Base-by-base conservation (phyloP, 169 alveolate species). In the Eimeria mitis region DNA sequence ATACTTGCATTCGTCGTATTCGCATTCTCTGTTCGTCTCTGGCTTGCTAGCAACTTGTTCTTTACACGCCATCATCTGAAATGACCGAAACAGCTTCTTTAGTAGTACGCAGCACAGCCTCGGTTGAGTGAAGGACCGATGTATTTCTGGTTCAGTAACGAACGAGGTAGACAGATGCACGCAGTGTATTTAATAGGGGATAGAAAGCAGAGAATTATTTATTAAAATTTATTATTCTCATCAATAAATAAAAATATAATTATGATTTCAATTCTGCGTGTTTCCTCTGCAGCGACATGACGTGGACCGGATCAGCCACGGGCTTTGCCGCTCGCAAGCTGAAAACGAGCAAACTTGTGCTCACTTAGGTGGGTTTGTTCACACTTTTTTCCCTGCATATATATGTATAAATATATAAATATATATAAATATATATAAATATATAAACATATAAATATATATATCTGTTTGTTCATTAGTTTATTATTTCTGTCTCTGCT, bases 291-390 rank as follows among this genome's bases (percentile, higher is more conserved):
- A 85, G 91, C 78, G 63, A 85, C 47, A 85, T 85, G 28, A n/a
- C 78, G 2, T 85, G 91, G 91, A 85, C 79, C 0, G 91, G 91
- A 23, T 85, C 91, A 37, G 91, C 91, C 42, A 42, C 78, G 31
- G 91, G 91, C 31, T 85, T 85, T 61, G 91, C 91, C 21, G 61
- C 75, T 23, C 78, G 91, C 59, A 85, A 47, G 79, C 91, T 85
- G 79, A 85, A 85, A 37, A 61, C 11, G 91, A 85, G 44, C 37
- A 85, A 85, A 31, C 44, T 85, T 5, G 91, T 85, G 37, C 49
- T 85, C 42, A 85, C 47, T 19, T 59, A 85, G 61, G 63, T 85
- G 52, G 13, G n/a, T 75, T 42, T 44, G 0, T 42, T 25, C 3
- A 23, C 1, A 13, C 11, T 56, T 6, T 19, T 16, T 9, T 56